Evolutionary conservation across 805 yeast species (phyloP), one percentile per base, ranked within the genome.

Genomic region (Torulaspora gathmanii): DNA sequence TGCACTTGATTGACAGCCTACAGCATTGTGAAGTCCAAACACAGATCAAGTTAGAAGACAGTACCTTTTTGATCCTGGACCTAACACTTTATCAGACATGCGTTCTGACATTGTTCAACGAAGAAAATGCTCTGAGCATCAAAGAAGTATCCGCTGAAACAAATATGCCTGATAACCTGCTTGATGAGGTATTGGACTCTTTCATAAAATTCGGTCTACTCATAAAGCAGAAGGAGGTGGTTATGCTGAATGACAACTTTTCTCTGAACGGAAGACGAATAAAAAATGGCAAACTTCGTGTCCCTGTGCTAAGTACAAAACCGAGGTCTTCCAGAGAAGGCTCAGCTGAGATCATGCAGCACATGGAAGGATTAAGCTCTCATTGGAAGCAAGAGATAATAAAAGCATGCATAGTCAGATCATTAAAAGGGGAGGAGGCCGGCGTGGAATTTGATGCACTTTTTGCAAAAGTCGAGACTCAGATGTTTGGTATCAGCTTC

Each of bases 21-120:
- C 67, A 64, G 29, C 60, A 56, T 38, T 56, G 64, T 41, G 65
- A 63, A 30, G 58, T 64, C 3, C 37, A 45, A 13, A 50, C 65
- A 3, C 56, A 53, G 1, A 60, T 45, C 39, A 39, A 3, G 12
- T 23, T 54, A 27, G 37, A 44, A 1, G 42, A 50, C 26, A 54
- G 54, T 3, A 30, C 45, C 9, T 22, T 28, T 8, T 43, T 64
- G 13, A 31, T 34, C 5, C 46, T 64, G 13, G 60, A 60, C 28
- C 37, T 64, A 12, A 60, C 60, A 1, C 31, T 63, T 17, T 50
- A 49, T 30, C 68, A 64, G 44, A 52, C 63, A 2, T 47, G 56
- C 35, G 55, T 63, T 1, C 41, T 64, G 12, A 41, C 47, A 10
- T 42, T 55, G 27, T 61, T 61, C 42, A 60, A 63, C 44, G 55